Evolutionary conservation across 2,329 filamentous ascomycete genomes (phyloP).

Genomic region (Colletotrichum tanaceti): DNA sequence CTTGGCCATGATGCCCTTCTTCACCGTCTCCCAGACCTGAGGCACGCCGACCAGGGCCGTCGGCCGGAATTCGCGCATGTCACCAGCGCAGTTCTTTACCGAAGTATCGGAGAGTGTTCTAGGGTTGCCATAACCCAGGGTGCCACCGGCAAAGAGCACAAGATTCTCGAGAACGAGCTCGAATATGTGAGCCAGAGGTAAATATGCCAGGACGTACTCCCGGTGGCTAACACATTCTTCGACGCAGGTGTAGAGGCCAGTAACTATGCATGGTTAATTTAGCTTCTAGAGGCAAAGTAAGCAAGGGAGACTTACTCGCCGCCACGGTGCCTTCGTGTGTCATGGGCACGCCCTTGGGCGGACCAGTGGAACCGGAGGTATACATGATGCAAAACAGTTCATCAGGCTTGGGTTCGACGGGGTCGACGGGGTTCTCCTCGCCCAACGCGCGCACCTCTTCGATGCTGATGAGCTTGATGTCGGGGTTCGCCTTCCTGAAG

Average conservation of each 20-base stretch:
- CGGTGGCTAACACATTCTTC: slow-evolving; percentile 80
- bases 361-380: slow-evolving; percentile 89
- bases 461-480: slow-evolving; percentile 65
- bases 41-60: slow-evolving; percentile 94
- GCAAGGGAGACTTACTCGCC: slow-evolving; percentile 62
- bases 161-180: slow-evolving; percentile 97
- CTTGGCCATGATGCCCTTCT: slow-evolving; percentile 89
- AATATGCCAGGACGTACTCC: slow-evolving; percentile 87
- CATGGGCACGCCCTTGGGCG: slow-evolving; percentile 88
- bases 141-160: slow-evolving; percentile 88
- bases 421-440: slow-evolving; percentile 75
- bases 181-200: slow-evolving; percentile 94
- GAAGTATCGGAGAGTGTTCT: slow-evolving; percentile 88
- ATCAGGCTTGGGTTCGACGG: slow-evolving; percentile 76
- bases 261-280: slow-evolving; percentile 59
- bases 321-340: slow-evolving; percentile 84
- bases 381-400: slow-evolving; percentile 88
- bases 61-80: slow-evolving; percentile 91
- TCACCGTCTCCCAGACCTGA: slow-evolving; percentile 96
- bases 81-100: slow-evolving; percentile 89
- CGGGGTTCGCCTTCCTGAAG: slow-evolving; percentile 67
- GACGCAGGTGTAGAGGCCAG: slow-evolving; percentile 83
- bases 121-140: slow-evolving; percentile 92
- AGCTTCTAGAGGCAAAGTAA: slow-evolving; percentile 38
- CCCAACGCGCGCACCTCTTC: slow-evolving; percentile 68